These are phyloP conservation scores for Phytophthora meadii DNA, from an alignment of 352 stramenopile genomes.

Conservation along the genomic window DNA sequence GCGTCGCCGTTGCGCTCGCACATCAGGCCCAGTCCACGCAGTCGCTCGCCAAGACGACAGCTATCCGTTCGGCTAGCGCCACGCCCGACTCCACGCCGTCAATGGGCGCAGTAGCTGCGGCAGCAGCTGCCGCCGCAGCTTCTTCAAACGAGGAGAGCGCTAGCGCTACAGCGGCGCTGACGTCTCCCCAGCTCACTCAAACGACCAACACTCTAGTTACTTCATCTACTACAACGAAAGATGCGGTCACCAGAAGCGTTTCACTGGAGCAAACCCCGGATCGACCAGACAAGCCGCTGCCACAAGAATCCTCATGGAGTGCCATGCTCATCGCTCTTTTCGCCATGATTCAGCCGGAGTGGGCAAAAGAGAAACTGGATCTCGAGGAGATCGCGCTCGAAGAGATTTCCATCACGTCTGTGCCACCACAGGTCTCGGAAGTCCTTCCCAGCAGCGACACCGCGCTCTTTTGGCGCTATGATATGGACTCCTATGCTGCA, in stretches of 20 bases:
- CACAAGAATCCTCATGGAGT: constrained; percentile 49
- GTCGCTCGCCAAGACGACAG: constrained; percentile 21
- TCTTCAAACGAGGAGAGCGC: constrained; percentile 20
- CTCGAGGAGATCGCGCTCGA: constrained; percentile 51
- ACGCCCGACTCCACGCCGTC: constrained; percentile 21
- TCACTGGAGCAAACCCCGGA: constrained; percentile 10
- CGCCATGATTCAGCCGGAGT: constrained; percentile 67
- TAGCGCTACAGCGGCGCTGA: constrained; percentile 8
- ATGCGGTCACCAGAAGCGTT: constrained; percentile 3
- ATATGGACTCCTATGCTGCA: constrained; percentile 76
- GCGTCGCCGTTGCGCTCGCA: constrained; percentile 22
- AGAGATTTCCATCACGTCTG: constrained; percentile 53
- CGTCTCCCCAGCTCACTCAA: constrained; percentile 8
- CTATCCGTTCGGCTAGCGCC: constrained; percentile 28
- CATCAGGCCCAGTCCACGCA: constrained; percentile 12
- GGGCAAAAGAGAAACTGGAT: constrained; percentile 51
- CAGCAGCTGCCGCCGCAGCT: background rate
- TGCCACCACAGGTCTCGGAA: constrained; percentile 61
- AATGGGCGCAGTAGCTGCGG: constrained; percentile 15
- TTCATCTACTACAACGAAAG: constrained; percentile 6
- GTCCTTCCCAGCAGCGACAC: constrained; percentile 47
- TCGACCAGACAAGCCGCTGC: constrained; percentile 10
- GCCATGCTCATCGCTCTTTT: constrained; percentile 67
- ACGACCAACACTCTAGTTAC: constrained; percentile 2
- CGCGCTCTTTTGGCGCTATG: constrained; percentile 65